Evolutionary conservation across 2,329 filamentous ascomycete species (phyloP).

Genomic region (Fusarium sp.): DNA sequence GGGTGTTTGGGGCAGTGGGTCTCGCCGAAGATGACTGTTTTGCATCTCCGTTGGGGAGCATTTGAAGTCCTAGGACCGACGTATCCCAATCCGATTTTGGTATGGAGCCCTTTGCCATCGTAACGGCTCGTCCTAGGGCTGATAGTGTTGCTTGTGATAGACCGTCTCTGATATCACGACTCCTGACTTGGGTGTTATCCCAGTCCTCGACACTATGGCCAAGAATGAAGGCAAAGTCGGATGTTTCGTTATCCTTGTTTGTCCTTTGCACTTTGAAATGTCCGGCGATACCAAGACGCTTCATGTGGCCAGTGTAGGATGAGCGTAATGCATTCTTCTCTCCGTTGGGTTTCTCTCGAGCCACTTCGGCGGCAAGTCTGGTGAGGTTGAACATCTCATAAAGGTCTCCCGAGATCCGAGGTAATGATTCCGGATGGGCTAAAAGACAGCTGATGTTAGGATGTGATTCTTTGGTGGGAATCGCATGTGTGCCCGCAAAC

Average conservation of each 20-base stretch:
- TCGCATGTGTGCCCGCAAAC: conserved; percentile 43
- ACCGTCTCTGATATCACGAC: conserved; percentile 70
- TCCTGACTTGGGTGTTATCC: conserved; percentile 67
- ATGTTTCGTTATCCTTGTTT: conserved; percentile 61
- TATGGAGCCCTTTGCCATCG: conserved; percentile 72
- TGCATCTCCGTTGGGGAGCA: conserved; percentile 58
- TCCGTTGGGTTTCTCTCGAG: conserved; percentile 75
- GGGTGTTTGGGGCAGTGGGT: conserved; percentile 69
- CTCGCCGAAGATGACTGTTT: conserved; percentile 62
- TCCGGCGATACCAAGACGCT: conserved; percentile 73
- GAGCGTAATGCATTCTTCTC: conserved; percentile 78
- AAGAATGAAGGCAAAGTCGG: conserved; percentile 69
- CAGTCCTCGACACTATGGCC: conserved; percentile 70
- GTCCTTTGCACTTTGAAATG: conserved; percentile 73
- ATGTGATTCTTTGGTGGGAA: conserved; percentile 51
- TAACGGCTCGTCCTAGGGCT: conserved; percentile 66
- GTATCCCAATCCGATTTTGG: conserved; percentile 70
- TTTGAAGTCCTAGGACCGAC: conserved; percentile 72
- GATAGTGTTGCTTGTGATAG: conserved; percentile 62
- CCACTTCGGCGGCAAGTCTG: conserved; percentile 72
- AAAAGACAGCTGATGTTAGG: conserved; percentile 62
- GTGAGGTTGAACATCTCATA: conserved; percentile 72
- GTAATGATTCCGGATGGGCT: conserved; percentile 66
- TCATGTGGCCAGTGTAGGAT: conserved; percentile 79
- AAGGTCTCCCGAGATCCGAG: conserved; percentile 69